These are phyloP conservation scores for Candida sakaeoensis DNA, from an alignment of 805 yeast species.

Conservation along the genomic window DNA sequence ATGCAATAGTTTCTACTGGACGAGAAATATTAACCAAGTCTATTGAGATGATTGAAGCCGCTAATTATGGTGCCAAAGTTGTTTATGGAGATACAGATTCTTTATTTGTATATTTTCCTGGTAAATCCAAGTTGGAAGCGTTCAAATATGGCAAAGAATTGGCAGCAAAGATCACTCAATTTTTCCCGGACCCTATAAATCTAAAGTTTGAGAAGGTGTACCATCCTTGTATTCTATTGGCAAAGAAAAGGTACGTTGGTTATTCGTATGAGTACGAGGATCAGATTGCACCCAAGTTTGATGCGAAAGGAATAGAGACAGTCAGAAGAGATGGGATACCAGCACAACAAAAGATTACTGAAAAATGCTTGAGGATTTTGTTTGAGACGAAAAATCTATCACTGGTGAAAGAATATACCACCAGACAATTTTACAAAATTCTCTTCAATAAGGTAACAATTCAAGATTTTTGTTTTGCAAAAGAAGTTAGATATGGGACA, in stretches of 20 bases:
- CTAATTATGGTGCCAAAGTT: conserved; percentile 79
- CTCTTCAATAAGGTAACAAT: conserved; percentile 59
- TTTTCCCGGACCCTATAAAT: conserved; percentile 76
- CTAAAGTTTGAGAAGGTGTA: conserved; percentile 92
- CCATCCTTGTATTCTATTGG: conserved; percentile 75
- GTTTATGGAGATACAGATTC: conserved; percentile 98
- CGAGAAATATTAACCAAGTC: conserved; percentile 78
- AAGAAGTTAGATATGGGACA: conserved; percentile 80
- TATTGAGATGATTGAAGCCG: conserved; percentile 61
- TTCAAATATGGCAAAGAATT: conserved; percentile 70
- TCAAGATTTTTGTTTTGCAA: conserved; percentile 87
- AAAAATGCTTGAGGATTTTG: conserved; percentile 58
- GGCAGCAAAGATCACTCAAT: conserved; percentile 56
- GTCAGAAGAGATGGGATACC: conserved; percentile 93
- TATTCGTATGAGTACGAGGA: conserved; percentile 60
- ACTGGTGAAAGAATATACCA: conserved; percentile 59
- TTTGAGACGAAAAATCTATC: conserved; percentile 76
- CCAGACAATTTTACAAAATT: conserved; percentile 64
- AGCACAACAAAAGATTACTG: conserved; percentile 81
- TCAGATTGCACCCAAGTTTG: conserved; percentile 65
- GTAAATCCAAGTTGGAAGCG: conserved; percentile 72
- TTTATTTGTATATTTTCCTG: conserved; percentile 85
- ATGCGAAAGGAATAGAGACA: conserved; percentile 96
- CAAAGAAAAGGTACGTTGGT: conserved; percentile 89
- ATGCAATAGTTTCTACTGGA: conserved; percentile 88